A percentile compares a stretch with the other conserved stretches of the same genome.
Evolutionary conservation across 139 green algal species (phyloP).

Genomic region (Closterium sp.): DNA sequence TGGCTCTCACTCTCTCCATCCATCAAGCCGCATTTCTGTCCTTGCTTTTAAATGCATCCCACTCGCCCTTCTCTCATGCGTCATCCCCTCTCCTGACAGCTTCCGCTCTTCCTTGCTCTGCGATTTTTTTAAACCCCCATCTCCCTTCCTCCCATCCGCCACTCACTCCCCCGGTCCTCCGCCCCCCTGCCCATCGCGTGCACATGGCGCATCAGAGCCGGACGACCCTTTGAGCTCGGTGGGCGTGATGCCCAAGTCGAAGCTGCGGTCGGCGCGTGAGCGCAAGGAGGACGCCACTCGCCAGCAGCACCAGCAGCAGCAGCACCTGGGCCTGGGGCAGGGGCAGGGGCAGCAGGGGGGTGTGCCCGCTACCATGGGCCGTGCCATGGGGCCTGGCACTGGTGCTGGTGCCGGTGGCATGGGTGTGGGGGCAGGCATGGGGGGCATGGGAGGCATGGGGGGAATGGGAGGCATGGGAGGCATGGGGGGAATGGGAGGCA

Average conservation of each 20-base stretch:
- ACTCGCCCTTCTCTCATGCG: too few species aligned
- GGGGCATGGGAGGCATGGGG: too few species aligned
- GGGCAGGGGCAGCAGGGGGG: background rate
- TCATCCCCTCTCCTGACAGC: background rate
- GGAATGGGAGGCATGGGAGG: too few species aligned
- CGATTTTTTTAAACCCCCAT: too few species aligned
- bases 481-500: background rate
- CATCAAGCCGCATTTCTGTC: too few species aligned
- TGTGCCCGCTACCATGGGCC: background rate
- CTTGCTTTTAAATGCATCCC: too few species aligned
- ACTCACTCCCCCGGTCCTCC: background rate
- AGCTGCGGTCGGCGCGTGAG: background rate
- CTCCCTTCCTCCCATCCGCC: background rate
- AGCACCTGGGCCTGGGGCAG: background rate
- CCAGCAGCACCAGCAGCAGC: background rate
- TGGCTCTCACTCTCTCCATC: too few species aligned
- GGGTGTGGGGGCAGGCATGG: too few species aligned
- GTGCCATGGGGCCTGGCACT: background rate
- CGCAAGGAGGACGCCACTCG: background rate
- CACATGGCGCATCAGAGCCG: background rate
- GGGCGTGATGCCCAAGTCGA: background rate
- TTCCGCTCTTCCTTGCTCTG: background rate
- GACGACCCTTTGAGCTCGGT: background rate
- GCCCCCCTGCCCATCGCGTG: background rate
- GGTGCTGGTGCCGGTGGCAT: background rate